Percentiles rank a stretch among this genome's conserved stretches.
phyloP scores from a whole-genome alignment of 2,329 filamentous ascomycete genomes.

The Cordyceps cicadae region DNA sequence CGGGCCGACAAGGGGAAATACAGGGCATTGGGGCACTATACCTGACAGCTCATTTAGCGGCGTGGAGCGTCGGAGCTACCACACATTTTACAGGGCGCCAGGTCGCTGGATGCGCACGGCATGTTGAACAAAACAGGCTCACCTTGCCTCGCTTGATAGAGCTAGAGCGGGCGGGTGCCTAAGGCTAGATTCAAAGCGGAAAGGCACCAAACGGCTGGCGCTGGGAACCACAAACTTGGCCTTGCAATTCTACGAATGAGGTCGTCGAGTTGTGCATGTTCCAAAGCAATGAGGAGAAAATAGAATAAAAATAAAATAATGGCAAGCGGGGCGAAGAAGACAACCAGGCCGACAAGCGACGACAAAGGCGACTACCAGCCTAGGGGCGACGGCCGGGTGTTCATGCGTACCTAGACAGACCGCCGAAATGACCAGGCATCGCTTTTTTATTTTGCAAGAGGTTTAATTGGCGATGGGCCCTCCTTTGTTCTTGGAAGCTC shows the following conservation, averaged over 20 bases:
- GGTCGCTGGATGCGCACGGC: neutral
- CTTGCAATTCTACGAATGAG: no score
- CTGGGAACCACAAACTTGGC: neutral
- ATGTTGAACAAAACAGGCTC: no score
- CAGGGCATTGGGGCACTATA: neutral
- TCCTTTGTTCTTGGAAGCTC: neutral
- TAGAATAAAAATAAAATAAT: no score
- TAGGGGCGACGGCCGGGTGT: neutral
- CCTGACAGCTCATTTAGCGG: neutral
- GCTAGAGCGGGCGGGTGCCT: conserved; percentile 6
- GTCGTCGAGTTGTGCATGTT: no score
- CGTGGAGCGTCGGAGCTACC: neutral
- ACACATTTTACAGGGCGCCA: neutral
- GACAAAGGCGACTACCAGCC: no score
- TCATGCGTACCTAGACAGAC: neutral
- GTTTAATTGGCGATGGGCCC: conserved; percentile 1
- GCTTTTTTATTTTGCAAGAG: neutral
- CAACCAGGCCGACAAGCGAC: neutral
- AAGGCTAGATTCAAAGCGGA: conserved; percentile 1
- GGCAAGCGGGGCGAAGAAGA: neutral
- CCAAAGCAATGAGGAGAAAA: no score
- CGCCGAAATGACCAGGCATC: neutral
- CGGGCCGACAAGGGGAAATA: neutral
- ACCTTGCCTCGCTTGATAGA: neutral
- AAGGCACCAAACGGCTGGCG: neutral